Percentiles rank a stretch among this genome's conserved stretches.
Evolutionary conservation across 345 rosid species (phyloP).

Genomic region (Citrus trifoliata): DNA sequence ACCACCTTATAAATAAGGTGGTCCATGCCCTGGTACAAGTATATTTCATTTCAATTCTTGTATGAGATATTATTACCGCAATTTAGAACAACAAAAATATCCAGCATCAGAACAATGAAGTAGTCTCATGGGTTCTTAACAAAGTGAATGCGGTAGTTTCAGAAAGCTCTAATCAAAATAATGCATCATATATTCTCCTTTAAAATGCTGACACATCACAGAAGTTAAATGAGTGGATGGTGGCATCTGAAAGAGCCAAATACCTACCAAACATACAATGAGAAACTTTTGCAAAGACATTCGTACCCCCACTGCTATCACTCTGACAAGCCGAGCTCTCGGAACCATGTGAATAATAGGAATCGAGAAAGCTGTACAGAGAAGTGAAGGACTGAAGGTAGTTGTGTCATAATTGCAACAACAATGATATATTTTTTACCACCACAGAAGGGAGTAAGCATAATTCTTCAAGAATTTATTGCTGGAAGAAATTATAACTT

Average conservation of each 20-base stretch:
- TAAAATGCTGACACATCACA: neutral
- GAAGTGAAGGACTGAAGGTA: slow-evolving; percentile 5
- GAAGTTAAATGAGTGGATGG: neutral
- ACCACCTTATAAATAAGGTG: slow-evolving; percentile 31
- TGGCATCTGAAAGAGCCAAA: neutral
- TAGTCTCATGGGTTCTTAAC: neutral
- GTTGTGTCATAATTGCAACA: slow-evolving; percentile 27
- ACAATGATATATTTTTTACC: neutral
- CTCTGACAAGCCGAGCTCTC: neutral
- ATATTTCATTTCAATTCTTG: neutral
- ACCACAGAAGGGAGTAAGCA: neutral
- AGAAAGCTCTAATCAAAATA: too few species aligned
- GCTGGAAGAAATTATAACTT: neutral
- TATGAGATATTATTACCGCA: neutral
- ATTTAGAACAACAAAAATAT: neutral
- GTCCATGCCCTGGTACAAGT: slow-evolving; percentile 3
- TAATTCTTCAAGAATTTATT: neutral
- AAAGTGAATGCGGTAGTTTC: neutral
- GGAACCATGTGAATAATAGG: slow-evolving; percentile 19
- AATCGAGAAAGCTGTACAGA: neutral
- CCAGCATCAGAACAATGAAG: neutral
- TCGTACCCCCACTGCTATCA: neutral
- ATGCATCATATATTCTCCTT: neutral
- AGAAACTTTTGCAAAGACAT: slow-evolving; percentile 7
- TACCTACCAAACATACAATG: slow-evolving; percentile 2